Evolutionary conservation across 169 alveolate genomes (phyloP).

Genomic region (Eimeria mitis): DNA sequence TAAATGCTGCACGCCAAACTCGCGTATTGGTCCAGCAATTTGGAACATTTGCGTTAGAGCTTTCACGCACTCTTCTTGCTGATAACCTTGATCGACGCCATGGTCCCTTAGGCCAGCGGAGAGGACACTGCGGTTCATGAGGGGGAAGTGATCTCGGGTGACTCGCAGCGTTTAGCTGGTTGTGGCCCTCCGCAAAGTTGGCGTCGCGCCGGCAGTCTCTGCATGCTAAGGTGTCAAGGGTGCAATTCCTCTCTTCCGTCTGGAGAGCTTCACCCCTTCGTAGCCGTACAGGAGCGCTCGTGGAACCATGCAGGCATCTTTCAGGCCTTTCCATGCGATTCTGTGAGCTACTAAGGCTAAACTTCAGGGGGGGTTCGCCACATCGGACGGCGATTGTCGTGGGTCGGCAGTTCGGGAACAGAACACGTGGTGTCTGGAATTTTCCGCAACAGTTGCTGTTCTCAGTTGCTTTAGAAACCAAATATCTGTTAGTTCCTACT

Average conservation of each 20-base stretch:
- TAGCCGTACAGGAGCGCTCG: neutral
- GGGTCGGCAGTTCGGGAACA: neutral
- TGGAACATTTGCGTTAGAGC: neutral
- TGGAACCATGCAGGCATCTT: neutral
- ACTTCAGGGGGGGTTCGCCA: neutral
- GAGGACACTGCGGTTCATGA: neutral
- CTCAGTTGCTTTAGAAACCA: neutral
- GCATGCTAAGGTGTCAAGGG: neutral
- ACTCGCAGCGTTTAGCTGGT: neutral
- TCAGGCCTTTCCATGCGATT: neutral
- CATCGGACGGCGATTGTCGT: neutral
- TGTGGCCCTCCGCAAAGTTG: neutral
- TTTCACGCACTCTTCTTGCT: constrained; percentile 51
- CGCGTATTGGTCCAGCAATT: neutral
- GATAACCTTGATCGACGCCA: constrained; percentile 49
- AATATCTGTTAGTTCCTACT: neutral
- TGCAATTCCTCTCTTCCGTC: neutral
- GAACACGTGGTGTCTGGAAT: neutral
- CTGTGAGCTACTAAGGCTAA: neutral
- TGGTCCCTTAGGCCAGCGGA: neutral
- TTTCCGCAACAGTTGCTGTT: neutral
- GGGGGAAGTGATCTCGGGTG: neutral
- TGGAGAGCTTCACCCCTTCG: neutral
- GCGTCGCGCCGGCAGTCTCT: neutral
- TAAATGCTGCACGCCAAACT: neutral